Evolutionary conservation across 2,329 filamentous ascomycete genomes (phyloP), one percentile per base, ranked within the genome.

Genomic region (Ceratocystis ficicola): DNA sequence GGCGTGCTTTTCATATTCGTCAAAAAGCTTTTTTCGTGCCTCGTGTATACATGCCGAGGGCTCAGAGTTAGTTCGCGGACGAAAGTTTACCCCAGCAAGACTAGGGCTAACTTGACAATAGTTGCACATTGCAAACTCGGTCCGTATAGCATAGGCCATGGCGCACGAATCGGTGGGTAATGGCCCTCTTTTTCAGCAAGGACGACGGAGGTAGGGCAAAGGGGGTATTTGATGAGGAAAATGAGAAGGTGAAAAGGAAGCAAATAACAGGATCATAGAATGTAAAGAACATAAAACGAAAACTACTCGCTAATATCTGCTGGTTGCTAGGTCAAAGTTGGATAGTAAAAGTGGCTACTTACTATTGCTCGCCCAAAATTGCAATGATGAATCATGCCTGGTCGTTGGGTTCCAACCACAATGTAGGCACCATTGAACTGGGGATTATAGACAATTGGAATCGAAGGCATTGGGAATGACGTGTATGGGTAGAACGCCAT

Each of bases 121-220:
- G 5, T 59, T 20, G 55, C 55, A 59, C 6, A 36, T 17, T 10
- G 55, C 55, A 59, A 59, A 59, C 30, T 59, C 55, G 5, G 25
- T 8, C 32, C 55, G 55, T 15, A 59, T 59, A 30, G 55, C 55
- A 22, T 59, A 59, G 15, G 55, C 55, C 55, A 59, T 59, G 30
- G 15, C 30, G 28, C 2, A 28, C 10, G 25, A n/a, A 36, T 20
- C 15, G n/a, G 17, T 59, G 28, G 55, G 17, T 20, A n/a, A 25
- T 36, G 28, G 32, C n/a, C 25, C 12, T 59, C 15, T n/a, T 55
- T 22, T 17, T 4, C n/a, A 12, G 25, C n/a, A 17, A 28, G 36
- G 28, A 5, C 32, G 55, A 7, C 32, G 28, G 30, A 25, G 12
- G 6, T 32, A 32, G 12, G 17, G 25, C 5, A n/a, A 36, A n/a